These are phyloP conservation scores for Pholiota microspora DNA, from an alignment of 768 basidiomycete genomes.

Conservation along the genomic window DNA sequence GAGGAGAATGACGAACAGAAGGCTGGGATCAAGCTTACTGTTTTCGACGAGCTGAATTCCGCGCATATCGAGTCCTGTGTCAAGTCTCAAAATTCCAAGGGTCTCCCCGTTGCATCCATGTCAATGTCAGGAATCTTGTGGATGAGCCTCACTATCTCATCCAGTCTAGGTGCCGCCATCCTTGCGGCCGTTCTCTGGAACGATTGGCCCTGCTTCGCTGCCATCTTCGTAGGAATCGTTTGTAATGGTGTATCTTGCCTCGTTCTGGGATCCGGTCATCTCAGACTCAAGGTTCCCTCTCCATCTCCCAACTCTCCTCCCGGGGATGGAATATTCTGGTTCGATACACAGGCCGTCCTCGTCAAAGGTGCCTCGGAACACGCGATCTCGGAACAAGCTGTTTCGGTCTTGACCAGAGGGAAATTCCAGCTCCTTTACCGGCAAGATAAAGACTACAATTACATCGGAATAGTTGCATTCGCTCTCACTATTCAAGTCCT, in stretches of 20 bases:
- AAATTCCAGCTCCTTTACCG: slow-evolving; percentile 12
- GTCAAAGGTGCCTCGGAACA: slow-evolving; percentile 13
- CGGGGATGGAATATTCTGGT: slow-evolving; percentile 15
- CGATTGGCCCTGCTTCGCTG: slow-evolving; percentile 17
- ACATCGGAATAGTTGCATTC: slow-evolving; percentile 13
- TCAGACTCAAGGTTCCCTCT: slow-evolving; percentile 8
- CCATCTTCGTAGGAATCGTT: slow-evolving; percentile 14
- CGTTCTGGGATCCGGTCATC: slow-evolving; percentile 15
- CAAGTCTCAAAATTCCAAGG: background rate
- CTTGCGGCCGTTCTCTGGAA: slow-evolving; percentile 10
- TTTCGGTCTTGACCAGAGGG: slow-evolving; percentile 12
- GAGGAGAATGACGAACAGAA: background rate
- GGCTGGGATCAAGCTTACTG: background rate
- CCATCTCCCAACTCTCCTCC: slow-evolving; percentile 16
- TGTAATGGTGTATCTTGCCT: slow-evolving; percentile 16
- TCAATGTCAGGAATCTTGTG: background rate
- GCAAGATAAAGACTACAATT: slow-evolving; percentile 8
- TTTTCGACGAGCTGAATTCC: background rate
- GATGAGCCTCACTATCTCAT: slow-evolving; percentile 3
- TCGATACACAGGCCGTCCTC: slow-evolving; percentile 6
- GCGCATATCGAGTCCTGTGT: background rate
- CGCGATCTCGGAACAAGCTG: slow-evolving; percentile 3
- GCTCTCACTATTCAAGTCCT: slow-evolving; percentile 16
- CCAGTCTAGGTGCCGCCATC: slow-evolving; percentile 11
- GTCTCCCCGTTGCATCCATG: background rate